Percentiles rank a stretch among this genome's conserved stretches.
Evolutionary conservation across 1,284 basidiomycete species (phyloP).

Genomic region (Anthracocystis setariae): DNA sequence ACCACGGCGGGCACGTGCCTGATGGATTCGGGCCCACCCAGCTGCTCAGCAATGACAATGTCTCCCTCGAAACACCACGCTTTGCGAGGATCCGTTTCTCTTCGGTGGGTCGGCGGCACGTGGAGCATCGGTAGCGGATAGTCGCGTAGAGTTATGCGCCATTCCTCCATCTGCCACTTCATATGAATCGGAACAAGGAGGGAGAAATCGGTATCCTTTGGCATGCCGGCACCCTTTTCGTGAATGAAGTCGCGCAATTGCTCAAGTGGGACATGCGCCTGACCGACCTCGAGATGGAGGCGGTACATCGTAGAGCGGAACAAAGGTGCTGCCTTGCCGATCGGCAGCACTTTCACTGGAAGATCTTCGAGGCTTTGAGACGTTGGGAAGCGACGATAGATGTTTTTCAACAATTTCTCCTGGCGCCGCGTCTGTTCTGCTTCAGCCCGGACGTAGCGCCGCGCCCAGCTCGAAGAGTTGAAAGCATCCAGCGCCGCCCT

Average conservation of each 20-base stretch:
- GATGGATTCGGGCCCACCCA: constrained; percentile 75
- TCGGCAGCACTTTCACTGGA: constrained; percentile 70
- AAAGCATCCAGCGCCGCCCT: constrained; percentile 77
- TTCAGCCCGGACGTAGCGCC: constrained; percentile 56
- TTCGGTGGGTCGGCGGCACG: constrained; percentile 66
- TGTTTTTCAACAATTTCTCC: constrained; percentile 66
- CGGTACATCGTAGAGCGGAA: constrained; percentile 77
- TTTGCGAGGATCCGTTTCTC: constrained; percentile 15
- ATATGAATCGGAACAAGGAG: constrained; percentile 86
- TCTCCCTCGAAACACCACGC: constrained; percentile 80
- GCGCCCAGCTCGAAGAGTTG: constrained; percentile 82
- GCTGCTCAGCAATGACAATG: constrained; percentile 89
- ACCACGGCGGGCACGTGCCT: constrained; percentile 61
- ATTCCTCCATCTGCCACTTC: constrained; percentile 75
- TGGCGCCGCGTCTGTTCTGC: constrained; percentile 70
- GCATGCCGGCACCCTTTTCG: constrained; percentile 78
- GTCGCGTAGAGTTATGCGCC: constrained; percentile 80
- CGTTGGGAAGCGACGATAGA: constrained; percentile 56
- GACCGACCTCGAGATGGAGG: constrained; percentile 74
- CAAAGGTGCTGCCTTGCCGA: constrained; percentile 76
- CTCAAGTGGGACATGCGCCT: constrained; percentile 74
- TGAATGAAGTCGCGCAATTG: constrained; percentile 77
- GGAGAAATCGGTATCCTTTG: constrained; percentile 78
- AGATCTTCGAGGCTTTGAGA: constrained; percentile 56
- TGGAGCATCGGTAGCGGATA: constrained; percentile 72